Evolutionary conservation across 768 basidiomycete species (phyloP).

Genomic region (Leccinum imitatum): DNA sequence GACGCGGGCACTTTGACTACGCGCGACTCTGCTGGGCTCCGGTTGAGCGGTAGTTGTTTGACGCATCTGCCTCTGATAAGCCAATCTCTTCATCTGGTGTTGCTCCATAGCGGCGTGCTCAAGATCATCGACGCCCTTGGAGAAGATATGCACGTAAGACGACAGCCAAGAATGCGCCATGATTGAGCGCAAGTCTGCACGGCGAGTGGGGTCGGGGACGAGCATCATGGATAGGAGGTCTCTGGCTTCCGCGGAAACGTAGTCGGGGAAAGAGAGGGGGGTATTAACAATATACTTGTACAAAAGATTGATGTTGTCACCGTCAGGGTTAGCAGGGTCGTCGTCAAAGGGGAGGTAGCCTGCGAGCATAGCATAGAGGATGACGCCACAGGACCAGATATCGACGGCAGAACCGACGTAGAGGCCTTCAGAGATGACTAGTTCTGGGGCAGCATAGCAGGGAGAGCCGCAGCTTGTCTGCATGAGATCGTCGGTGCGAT

Average conservation of each 20-base stretch:
- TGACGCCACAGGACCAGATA: conserved; percentile 96
- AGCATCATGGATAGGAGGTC: conserved; percentile 90
- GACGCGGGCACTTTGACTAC: conserved; percentile 57
- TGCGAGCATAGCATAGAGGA: conserved; percentile 95
- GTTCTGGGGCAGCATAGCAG: conserved; percentile 97
- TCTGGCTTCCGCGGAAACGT: conserved; percentile 80
- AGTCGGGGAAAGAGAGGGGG: conserved; percentile 94
- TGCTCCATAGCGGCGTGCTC: conserved; percentile 81
- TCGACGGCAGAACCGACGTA: conserved; percentile 98
- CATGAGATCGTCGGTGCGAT: conserved; percentile 93
- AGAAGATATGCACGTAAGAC: conserved; percentile 50
- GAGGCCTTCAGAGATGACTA: conserved; percentile 95
- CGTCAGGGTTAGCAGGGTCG: conserved; percentile 97
- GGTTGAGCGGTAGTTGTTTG: conserved; percentile 40
- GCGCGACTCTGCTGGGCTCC: conserved; percentile 35
- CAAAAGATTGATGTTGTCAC: conserved; percentile 97
- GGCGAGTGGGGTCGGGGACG: conserved; percentile 82
- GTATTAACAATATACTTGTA: conserved; percentile 99
- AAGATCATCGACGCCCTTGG: conserved; percentile 70
- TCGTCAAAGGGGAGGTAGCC: conserved; percentile 99
- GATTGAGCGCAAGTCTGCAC: conserved; percentile 73
- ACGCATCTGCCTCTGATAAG: conserved; percentile 80
- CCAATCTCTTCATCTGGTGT: conserved; percentile 79
- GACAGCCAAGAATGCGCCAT: conserved; percentile 90
- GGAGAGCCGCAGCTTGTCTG: conserved; percentile 97